Evolutionary conservation across 352 stramenopile species (phyloP), one percentile per base, ranked within the genome.

Genomic region (Lagenidium sp.): DNA sequence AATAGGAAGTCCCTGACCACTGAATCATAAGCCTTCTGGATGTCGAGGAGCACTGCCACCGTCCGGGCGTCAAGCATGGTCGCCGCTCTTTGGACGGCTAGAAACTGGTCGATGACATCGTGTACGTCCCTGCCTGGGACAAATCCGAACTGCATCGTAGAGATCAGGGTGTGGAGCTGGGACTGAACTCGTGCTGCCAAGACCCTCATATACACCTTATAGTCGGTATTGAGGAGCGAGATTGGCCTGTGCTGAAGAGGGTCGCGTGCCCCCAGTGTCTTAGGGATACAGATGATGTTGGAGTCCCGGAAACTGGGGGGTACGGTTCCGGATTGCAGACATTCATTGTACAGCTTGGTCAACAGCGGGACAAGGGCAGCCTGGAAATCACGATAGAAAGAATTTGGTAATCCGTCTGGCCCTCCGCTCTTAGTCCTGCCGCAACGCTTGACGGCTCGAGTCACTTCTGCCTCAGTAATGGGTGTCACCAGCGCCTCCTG

Each of bases 381-480:
- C 8, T 8, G 8, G 15, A 32, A 32, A 15, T 32, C 28, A 15
- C 28, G 28, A 15, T 32, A 32, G 8, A 8, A 32, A 15, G 28
- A 32, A 32, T 32, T 32, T 15, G 28, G 28, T 13, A 32, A 15
- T 32, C 15, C 8, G 15, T 47, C 41, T 1, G 41, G 41, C 2
- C 28, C 41, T 11, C n/a, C 41, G 31, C 41, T 47, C 20, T 47
- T 47, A 2, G 41, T 39, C 19, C 29, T 15, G n/a, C 32, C 35
- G 28, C 41, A 50, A 2, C 10, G 15, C 11, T n/a, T 24, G 6
- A 56, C 23, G 0, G 41, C 41, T 1, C 3, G 1, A 1, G 26
- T 34, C 0, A 56, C 35, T 25, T 56, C 48, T 1, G n/a, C 41
- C 32, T 50, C 41, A 3, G 41, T 42, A 41, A 56, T 32, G 8